Conservation (phyloP, 2,329 filamentous ascomycete genomes). For the Talaromyces rugulosus region DNA sequence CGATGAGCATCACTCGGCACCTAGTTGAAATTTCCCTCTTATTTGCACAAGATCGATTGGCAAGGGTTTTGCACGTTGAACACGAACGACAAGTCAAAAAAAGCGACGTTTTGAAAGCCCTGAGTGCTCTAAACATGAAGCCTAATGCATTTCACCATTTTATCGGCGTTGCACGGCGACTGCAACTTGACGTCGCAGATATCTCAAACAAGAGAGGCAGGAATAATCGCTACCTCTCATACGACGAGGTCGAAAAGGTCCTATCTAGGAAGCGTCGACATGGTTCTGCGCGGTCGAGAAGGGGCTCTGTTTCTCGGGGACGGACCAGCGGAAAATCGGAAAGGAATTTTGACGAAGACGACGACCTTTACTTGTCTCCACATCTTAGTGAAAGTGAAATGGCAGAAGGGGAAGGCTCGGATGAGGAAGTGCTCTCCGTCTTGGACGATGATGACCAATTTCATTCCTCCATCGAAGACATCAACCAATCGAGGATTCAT, state of each 20-base stretch:
- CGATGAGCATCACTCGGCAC: slow-evolving; percentile 63
- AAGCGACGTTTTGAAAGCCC: slow-evolving; percentile 7
- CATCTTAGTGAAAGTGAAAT: neutral
- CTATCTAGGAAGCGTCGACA: slow-evolving; percentile 21
- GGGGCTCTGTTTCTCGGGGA: neutral
- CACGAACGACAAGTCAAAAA: slow-evolving; percentile 49
- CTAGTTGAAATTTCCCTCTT: slow-evolving; percentile 67
- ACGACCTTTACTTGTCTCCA: neutral
- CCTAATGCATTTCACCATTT: slow-evolving; percentile 47
- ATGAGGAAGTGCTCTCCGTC: neutral
- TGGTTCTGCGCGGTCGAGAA: neutral
- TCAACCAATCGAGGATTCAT: neutral
- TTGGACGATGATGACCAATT: neutral
- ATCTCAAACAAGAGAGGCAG: slow-evolving; percentile 29
- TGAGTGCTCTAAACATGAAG: slow-evolving; percentile 52
- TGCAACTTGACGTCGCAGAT: slow-evolving; percentile 48
- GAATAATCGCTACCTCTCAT: slow-evolving; percentile 24
- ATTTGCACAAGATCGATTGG: slow-evolving; percentile 43
- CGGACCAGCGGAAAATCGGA: slow-evolving; percentile 12
- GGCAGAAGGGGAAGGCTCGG: neutral
- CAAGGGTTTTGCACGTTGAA: slow-evolving; percentile 11
- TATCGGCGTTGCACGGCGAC: slow-evolving; percentile 49
- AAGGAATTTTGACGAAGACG: slow-evolving; percentile 10
- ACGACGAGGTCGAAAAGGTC: slow-evolving; percentile 42
- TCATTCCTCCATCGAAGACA: neutral